Base-by-base conservation (phyloP, 345 rosid genomes). In the Salix brachista region DNA sequence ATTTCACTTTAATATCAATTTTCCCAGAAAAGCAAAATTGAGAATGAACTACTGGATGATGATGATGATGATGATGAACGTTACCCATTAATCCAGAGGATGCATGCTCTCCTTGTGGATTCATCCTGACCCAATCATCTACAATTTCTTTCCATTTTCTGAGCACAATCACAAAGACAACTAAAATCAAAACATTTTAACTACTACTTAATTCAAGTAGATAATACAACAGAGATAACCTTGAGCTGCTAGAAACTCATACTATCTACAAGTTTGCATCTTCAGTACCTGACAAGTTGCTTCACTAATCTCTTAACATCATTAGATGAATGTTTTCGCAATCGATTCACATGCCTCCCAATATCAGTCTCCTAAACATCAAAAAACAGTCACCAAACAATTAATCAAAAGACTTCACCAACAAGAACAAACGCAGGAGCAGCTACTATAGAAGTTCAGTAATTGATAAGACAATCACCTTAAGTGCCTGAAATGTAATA, bases 71-170 rank as follows among this genome's bases (percentile, higher is more conserved):
- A 76, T 77, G 26, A 65, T 52, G 4, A 71, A 39, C 65, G 52
- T 84, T 94, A 90, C 98, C 96, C 87, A 95, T 89, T 23, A 90
- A 82, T 73, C 84, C 85, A 56, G 96, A 82, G 73, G 99, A 84
- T 73, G 89, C 92, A 56, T 75, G 86, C 80, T 89, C 90, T 73
- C 93, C 88, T 71, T 92, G 90, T 79, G 89, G 91, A 87, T 95
- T 93, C 85, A 86, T 75, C 80, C 81, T 91, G 81, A 94, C 98
- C 98, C 98, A 93, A 79, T 95, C 97, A 67, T 93, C 96, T 30
- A 93, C 98, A 52, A 83, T 95, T 68, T 89, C 96, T 73, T 93
- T 95, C 99, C 99, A 95, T 82, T 93, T 95, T 82, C 98, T 95
- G 85, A 62, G 75, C 28, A 76, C 74, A 79, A 81, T 67, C 52